Evolutionary conservation across 306 rosid genomes (phyloP).

Genomic region (Quercus suber): DNA sequence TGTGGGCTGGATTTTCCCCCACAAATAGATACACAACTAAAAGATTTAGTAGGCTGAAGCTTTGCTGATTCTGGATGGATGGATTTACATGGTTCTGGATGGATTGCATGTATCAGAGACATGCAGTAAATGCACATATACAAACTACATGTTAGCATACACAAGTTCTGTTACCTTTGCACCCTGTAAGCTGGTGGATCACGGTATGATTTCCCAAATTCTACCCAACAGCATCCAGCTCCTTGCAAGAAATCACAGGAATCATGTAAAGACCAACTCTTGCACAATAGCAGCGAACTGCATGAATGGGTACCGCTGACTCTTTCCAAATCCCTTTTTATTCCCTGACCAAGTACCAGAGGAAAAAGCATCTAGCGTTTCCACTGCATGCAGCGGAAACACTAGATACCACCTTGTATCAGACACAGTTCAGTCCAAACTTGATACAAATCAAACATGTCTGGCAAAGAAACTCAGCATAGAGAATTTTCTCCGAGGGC

Average conservation of each 20-base stretch:
- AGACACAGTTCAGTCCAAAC: conserved; percentile 5
- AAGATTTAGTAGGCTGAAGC: not conserved
- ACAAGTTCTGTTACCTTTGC: conserved; percentile 7
- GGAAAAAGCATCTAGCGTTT: too few relatives aligned
- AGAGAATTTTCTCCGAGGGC: conserved; percentile 15
- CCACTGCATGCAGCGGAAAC: too few relatives aligned
- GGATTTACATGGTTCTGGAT: conserved; percentile 14
- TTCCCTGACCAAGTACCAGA: not conserved
- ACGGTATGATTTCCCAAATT: conserved; percentile 27
- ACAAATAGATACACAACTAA: not conserved
- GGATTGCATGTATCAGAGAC: conserved; percentile 1
- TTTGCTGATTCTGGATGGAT: conserved; percentile 25
- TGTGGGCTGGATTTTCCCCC: not conserved
- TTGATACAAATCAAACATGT: not conserved
- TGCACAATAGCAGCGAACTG: not conserved
- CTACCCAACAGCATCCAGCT: conserved; percentile 41
- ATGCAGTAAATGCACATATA: not conserved
- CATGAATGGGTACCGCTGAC: conserved; percentile 6
- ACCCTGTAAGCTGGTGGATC: conserved; percentile 22
- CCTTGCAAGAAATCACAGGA: conserved; percentile 16
- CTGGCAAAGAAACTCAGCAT: not conserved
- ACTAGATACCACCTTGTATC: not conserved
- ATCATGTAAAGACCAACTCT: conserved; percentile 23
- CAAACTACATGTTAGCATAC: not conserved
- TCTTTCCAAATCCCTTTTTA: conserved; percentile 22